phyloP scores from a whole-genome alignment of 805 yeast species.

The Kuraishia floccosa region DNA sequence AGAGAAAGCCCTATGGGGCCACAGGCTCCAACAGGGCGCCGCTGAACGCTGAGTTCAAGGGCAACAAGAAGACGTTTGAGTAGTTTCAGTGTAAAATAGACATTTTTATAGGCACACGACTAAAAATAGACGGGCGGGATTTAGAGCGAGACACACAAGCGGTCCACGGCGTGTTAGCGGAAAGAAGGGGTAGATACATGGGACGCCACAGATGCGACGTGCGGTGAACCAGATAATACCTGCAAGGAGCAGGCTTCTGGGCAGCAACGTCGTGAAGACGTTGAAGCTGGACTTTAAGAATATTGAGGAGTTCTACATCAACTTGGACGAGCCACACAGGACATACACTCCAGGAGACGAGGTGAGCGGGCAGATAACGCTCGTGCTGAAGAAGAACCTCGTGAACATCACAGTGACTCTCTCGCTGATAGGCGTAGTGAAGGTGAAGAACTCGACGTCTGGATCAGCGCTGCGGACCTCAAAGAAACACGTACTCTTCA shows the following conservation, averaged over 20 bases:
- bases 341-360: slow-evolving; percentile 74
- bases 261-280: slow-evolving; percentile 8
- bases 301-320: slow-evolving; percentile 57
- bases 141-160: too few species aligned
- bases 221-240: slow-evolving; percentile 38
- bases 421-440: slow-evolving; percentile 44
- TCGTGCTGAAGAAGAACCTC: slow-evolving; percentile 43
- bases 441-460: slow-evolving; percentile 35
- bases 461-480: slow-evolving; percentile 39
- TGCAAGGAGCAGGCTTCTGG: slow-evolving; percentile 10
- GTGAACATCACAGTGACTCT: slow-evolving; percentile 42
- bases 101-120: too few species aligned
- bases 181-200: background rate
- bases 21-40: slow-evolving; percentile 62
- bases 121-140: too few species aligned
- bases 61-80: slow-evolving; percentile 76
- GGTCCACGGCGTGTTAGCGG: too few species aligned
- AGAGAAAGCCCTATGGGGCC: slow-evolving; percentile 23
- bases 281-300: slow-evolving; percentile 24
- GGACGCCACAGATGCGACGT: slow-evolving; percentile 26
- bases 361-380: slow-evolving; percentile 50
- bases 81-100: slow-evolving; percentile 16
- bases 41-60: slow-evolving; percentile 62
- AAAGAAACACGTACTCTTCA: slow-evolving; percentile 39
- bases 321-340: slow-evolving; percentile 64